Conservation (phyloP, 257 asterid species). For the Asclepias syriaca region DNA sequence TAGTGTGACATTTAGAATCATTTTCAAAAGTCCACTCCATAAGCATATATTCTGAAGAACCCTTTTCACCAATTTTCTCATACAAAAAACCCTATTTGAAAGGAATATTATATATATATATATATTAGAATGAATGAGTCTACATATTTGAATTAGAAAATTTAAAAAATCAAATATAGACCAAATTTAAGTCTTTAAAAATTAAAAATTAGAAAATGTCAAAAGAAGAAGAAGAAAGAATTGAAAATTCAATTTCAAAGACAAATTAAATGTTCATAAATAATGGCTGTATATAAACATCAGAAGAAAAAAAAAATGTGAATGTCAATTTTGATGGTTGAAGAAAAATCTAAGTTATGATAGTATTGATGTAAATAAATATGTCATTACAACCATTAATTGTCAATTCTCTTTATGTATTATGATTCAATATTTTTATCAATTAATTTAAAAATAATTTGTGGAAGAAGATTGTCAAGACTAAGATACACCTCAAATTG, state of each 20-base stretch:
- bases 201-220: neutral
- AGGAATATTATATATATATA: neutral
- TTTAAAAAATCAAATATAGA: neutral
- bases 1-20: neutral
- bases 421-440: no score
- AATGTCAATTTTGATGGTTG: constrained; percentile 4
- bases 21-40: constrained; percentile 5
- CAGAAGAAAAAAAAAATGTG: no score
- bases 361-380: no score
- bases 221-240: neutral
- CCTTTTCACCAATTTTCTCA: neutral
- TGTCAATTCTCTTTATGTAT: no score
- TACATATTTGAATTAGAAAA: neutral
- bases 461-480: no score
- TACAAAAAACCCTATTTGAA: neutral
- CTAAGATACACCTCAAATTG: no score
- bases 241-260: neutral
- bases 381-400: neutral
- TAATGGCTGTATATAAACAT: neutral
- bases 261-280: neutral
- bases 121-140: neutral
- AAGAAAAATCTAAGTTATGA: neutral
- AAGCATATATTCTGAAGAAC: constrained; percentile 15
- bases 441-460: no score
- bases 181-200: neutral